Evolutionary conservation across 306 rosid species (phyloP), one percentile per base, ranked within the genome.

Genomic region (Erythrophleum fordii): DNA sequence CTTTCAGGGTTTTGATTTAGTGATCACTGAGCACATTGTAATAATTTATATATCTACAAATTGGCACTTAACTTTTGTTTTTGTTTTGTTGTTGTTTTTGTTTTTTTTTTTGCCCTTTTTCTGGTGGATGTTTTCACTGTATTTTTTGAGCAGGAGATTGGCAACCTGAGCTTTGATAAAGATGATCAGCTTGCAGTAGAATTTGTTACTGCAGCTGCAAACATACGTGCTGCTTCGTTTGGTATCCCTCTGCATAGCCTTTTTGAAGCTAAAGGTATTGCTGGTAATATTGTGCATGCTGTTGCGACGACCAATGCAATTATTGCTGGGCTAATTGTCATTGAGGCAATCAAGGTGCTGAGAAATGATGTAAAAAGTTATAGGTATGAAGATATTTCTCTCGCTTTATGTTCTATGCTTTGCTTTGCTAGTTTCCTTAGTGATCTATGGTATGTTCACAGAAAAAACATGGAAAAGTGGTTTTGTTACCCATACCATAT

Each of bases 201-300:
- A 71, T 89, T 96, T 87, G 99, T 96, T 70, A 93, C 99, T 76
- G 93, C 98, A 59, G 97, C 99, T 79, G 99, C 99, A 67, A 96
- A 96, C 85, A 88, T 96, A 69, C 87, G 99, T 20, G 99, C 99
- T 66, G 83, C 90, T 75, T 94, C 98, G 80, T 96, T 96, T 85
- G 97, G 91, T 76, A 93, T 96, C 80, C 91, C 99, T 49, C 83
- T 92, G 88, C 98, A 93, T 78, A 91, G 92, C 87, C 99, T 93
- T 81, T 96, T 96, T 83, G 99, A 96, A 89, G 98, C 98, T 48
- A 96, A 96, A 87, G 99, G 99, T 39, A 96, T 96, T 85, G 99
- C 99, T 68, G 99, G 99, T 61, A 96, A 96, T 83, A 96, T 96
- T 74, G 99, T 96, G 69, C 99, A 96, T 84, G 99, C 99, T 73